A percentile compares a stretch with the other conserved stretches of the same genome.
These are phyloP conservation scores for Gnaphalium uliginosum DNA, from an alignment of 129 eudicot genomes.

Conservation along the genomic window DNA sequence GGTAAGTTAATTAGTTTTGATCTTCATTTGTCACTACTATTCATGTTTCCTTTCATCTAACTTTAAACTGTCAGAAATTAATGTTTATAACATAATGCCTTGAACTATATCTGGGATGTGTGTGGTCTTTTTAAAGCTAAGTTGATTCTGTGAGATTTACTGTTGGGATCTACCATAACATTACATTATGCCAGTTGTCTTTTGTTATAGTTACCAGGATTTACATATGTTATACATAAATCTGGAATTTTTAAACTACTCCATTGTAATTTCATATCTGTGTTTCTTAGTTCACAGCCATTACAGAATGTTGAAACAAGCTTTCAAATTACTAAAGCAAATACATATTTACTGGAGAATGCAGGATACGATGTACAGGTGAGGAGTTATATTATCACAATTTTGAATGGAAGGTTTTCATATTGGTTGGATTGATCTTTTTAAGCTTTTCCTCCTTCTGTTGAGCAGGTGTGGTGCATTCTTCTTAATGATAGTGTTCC, in stretches of 20 bases:
- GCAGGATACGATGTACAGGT: slow-evolving; percentile 67
- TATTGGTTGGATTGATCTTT: background rate
- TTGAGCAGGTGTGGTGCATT: slow-evolving; percentile 64
- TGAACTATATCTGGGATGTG: background rate
- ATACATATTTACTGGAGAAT: slow-evolving; percentile 42
- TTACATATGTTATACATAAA: background rate
- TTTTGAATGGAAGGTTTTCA: background rate
- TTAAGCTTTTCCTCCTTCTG: background rate
- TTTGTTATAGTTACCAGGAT: background rate
- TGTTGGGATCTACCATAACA: background rate
- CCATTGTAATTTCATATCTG: slow-evolving; percentile 14
- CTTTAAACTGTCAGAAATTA: background rate
- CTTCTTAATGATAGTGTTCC: slow-evolving; percentile 69
- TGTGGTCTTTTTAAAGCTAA: slow-evolving; percentile 2
- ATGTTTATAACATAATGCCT: background rate
- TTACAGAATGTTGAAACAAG: slow-evolving; percentile 42
- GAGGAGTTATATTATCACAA: slow-evolving; percentile 9
- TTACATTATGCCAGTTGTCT: background rate
- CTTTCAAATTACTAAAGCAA: slow-evolving; percentile 51
- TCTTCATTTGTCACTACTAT: slow-evolving; percentile 2
- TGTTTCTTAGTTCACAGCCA: slow-evolving; percentile 43
- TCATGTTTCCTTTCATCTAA: slow-evolving; percentile 6
- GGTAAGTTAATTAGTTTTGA: slow-evolving; percentile 38
- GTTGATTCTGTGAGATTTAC: slow-evolving; percentile 3
- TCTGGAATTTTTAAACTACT: background rate